Percentiles rank a stretch among this genome's conserved stretches.
phyloP scores from a whole-genome alignment of 2,329 filamentous ascomycete species.

The Aspergillus hiratsukae region DNA sequence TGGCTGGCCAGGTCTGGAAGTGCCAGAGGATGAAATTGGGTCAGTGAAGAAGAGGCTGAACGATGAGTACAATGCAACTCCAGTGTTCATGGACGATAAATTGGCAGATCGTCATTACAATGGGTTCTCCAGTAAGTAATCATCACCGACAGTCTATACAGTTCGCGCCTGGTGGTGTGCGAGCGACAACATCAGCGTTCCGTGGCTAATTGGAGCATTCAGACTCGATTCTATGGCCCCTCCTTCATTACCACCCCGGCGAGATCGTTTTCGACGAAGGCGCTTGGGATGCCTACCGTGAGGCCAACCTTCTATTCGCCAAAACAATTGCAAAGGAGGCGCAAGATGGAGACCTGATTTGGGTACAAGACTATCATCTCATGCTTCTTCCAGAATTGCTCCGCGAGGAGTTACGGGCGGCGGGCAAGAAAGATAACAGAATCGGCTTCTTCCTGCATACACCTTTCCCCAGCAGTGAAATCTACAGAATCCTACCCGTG shows the following conservation, averaged over 20 bases:
- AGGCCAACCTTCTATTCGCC: slow-evolving; percentile 90
- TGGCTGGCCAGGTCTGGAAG: slow-evolving; percentile 87
- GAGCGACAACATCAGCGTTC: neutral
- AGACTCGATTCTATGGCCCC: slow-evolving; percentile 97
- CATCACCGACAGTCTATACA: neutral
- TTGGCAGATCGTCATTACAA: slow-evolving; percentile 92
- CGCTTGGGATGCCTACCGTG: slow-evolving; percentile 86
- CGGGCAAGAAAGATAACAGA: slow-evolving; percentile 80
- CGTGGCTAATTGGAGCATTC: slow-evolving; percentile 2
- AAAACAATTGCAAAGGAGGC: slow-evolving; percentile 82
- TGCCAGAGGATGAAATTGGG: slow-evolving; percentile 72
- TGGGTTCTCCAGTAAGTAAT: slow-evolving; percentile 76
- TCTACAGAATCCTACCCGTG: slow-evolving; percentile 92
- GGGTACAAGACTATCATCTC: slow-evolving; percentile 98
- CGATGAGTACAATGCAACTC: slow-evolving; percentile 78
- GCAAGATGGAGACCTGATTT: slow-evolving; percentile 88
- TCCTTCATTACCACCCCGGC: slow-evolving; percentile 97
- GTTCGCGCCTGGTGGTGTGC: neutral
- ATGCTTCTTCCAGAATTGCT: slow-evolving; percentile 97
- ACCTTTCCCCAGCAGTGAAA: slow-evolving; percentile 93
- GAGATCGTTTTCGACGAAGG: slow-evolving; percentile 98
- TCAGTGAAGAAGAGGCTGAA: slow-evolving; percentile 69
- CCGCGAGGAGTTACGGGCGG: slow-evolving; percentile 71
- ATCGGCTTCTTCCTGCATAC: slow-evolving; percentile 98
- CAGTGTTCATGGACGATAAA: slow-evolving; percentile 85